These are phyloP conservation scores for Anaeromyces robustus DNA, from an alignment of 192 early-diverging fungal species.

Conservation along the genomic window DNA sequence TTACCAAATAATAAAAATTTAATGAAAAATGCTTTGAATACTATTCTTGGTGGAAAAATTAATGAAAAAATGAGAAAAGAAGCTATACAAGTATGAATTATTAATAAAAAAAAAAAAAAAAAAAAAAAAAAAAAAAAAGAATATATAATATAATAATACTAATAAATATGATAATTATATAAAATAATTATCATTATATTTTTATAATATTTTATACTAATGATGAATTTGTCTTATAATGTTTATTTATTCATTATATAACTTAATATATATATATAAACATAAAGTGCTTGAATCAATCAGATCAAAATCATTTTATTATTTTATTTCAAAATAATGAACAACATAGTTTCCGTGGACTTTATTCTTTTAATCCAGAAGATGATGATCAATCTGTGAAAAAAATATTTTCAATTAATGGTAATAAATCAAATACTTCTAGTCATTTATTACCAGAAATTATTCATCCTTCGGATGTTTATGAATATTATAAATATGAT, in stretches of 20 bases:
- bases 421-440: not conserved
- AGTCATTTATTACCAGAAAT: not conserved
- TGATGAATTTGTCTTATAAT: no score
- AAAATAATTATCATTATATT: no score
- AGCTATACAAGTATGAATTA: not conserved
- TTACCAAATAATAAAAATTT: not conserved
- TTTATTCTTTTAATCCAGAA: not conserved
- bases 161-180: no score
- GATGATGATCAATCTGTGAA: not conserved
- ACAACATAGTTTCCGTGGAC: not conserved
- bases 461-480: not conserved
- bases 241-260: no score
- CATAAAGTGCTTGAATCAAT: not conserved
- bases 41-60: not conserved
- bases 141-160: no score
- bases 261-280: not conserved
- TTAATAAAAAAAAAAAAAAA: no score
- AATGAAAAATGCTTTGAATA: not conserved
- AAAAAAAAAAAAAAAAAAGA: no score
- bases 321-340: not conserved
- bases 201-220: no score
- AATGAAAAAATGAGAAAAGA: not conserved
- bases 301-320: not conserved
- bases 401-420: not conserved
- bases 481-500: not conserved